phyloP scores from a whole-genome alignment of 2,329 filamentous ascomycete species.

The Davidsoniella neocaledoniae region DNA sequence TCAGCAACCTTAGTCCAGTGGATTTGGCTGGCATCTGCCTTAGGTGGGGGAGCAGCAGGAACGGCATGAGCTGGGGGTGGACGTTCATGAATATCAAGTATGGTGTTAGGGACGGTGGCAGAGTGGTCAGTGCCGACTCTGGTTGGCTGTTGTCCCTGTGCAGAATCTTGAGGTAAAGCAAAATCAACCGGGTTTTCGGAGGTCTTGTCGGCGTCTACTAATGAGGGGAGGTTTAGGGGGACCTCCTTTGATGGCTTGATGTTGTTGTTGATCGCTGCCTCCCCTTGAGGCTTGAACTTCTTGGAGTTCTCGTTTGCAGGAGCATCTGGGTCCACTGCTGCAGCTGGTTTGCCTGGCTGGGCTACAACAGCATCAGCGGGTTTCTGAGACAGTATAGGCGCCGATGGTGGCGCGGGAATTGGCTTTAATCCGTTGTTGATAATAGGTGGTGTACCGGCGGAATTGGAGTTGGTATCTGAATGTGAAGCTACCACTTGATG shows the following conservation, averaged over 20 bases:
- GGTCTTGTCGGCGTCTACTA: conserved; percentile 2
- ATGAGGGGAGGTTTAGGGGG: neutral
- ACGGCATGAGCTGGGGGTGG: neutral
- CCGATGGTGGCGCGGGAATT: neutral
- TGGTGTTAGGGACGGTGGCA: neutral
- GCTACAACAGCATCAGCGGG: neutral
- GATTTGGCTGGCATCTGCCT: conserved; percentile 17
- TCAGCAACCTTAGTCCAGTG: conserved; percentile 64
- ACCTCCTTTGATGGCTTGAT: too few relatives aligned
- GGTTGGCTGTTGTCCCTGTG: conserved; percentile 2
- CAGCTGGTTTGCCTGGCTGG: neutral
- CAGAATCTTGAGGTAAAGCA: conserved; percentile 4
- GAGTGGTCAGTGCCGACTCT: neutral
- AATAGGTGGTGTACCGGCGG: neutral
- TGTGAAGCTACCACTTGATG: conserved; percentile 2
- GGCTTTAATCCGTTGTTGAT: conserved; percentile 1
- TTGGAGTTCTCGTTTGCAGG: neutral
- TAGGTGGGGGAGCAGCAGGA: neutral
- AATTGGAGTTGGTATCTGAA: neutral
- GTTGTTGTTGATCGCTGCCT: too few relatives aligned
- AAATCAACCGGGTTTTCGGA: conserved; percentile 2
- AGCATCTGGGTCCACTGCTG: neutral
- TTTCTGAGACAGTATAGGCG: neutral
- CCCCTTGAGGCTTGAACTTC: neutral
- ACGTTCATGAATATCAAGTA: neutral